Percentiles rank a stretch among this genome's conserved stretches.
Conservation (phyloP, 257 asterid species). For the Solanum raphanifolium region DNA sequence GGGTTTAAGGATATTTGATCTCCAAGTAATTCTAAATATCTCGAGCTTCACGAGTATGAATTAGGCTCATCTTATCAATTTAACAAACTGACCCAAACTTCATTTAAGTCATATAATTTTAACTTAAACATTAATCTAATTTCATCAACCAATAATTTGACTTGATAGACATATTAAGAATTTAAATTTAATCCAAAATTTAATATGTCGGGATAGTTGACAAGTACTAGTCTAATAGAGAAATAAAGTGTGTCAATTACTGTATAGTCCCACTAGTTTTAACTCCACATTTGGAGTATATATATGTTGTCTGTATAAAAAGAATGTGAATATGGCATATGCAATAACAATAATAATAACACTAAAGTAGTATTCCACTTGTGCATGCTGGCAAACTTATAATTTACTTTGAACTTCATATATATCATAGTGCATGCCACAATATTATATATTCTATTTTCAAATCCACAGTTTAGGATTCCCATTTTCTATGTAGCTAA, state of each 20-base stretch:
- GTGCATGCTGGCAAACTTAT: neutral
- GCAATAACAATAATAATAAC: neutral
- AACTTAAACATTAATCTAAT: too few species aligned
- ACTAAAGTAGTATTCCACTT: neutral
- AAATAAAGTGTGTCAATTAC: neutral
- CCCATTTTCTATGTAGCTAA: neutral
- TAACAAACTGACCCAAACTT: neutral
- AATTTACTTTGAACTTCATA: neutral
- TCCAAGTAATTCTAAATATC: too few species aligned
- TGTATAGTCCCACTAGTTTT: neutral
- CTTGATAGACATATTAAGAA: too few species aligned
- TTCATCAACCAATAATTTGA: too few species aligned
- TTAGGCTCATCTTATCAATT: neutral
- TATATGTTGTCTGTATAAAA: neutral
- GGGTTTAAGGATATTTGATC: rapidly evolving
- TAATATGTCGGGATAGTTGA: neutral
- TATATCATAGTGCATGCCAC: neutral
- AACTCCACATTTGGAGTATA: neutral
- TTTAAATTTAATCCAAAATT: too few species aligned
- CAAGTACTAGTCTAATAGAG: neutral
- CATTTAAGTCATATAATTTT: neutral
- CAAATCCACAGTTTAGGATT: neutral
- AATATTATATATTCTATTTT: neutral
- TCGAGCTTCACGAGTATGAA: too few species aligned
- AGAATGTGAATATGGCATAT: neutral